Evolutionary conservation across 2,329 filamentous ascomycete genomes (phyloP), one percentile per base, ranked within the genome.

Genomic region (Pseudocercospora pini-densiflorae): DNA sequence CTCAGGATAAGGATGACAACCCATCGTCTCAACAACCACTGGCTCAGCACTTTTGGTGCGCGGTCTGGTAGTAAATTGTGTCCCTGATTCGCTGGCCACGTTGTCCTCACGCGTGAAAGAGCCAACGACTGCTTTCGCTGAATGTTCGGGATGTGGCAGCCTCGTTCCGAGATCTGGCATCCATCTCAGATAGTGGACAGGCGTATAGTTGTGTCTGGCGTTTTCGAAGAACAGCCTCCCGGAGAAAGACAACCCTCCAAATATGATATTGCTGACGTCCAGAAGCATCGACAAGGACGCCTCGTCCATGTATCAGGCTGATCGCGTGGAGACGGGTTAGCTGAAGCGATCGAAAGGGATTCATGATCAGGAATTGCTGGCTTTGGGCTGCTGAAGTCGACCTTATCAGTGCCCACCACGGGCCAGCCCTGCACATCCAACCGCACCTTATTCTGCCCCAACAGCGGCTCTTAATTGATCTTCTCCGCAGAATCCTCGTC

Each of bases 401-500:
- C 57, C 57, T 59, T 59, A 59, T 59, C 57, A 59, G 57, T 16
- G 29, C 33, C 57, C 10, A 59, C 33, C 21, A 59, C 27, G 33
- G 57, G 36, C 36, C 33, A 43, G 33, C 57, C 62, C 43, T 60
- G 62, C 57, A 53, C 24, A 54, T 14, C 51, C 16, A 54, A 29
- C 5, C 16, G 24, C 51, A 51, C 47, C 21, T 51, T 16, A 14
- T 19, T 19, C 19, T 27, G 19, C 10, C 47, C 19, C 47, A 51
- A 51, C 47, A 51, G 47, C 47, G 47, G 21, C 51, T 55, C 51
- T 33, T 16, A 5, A 55, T n/a, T 31, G 10, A 19, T n/a, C 23
- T 31, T 36, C 49, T 62, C 57, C 36, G 57, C 53, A 31, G 40
- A 29, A 54, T 62, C 57, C 64, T 59, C 64, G 36, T 60, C 14